Base-by-base conservation (phyloP, 371 early-diverging fungal species). In the Aphelidium insulamus region DNA sequence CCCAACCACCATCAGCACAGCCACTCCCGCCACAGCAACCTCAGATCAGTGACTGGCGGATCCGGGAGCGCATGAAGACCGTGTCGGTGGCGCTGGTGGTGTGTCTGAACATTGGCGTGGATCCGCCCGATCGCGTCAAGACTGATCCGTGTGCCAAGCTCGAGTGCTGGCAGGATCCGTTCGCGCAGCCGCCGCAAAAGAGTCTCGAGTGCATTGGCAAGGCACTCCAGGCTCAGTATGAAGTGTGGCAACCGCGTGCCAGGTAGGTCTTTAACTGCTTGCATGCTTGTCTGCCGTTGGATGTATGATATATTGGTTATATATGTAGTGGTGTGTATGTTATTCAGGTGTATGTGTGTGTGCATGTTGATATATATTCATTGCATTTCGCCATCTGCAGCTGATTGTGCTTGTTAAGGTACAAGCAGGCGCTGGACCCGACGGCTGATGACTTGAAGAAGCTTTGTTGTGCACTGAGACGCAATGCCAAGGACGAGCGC, bases 101-200 rank as follows among this genome's bases (percentile, higher is more conserved):
- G 17, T 95, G 97, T 50, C 60, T 95, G 21, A 88, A 90, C 53
- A 77, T 95, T 35, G 91, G 90, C n/a, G 73, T 81, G 15, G 81
- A 82, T 35, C 97, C 97, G 14, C 97, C 97, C 15, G 97, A 90
- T 52, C 45, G 83, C 21, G 75, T 82, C 34, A 78, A 77, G 38
- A 79, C 94, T 4, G 62, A 58, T 21, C 80, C 84, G 4, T 79
- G 83, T 32, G 86, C 94, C 0, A 80, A 77, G 41, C 52, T 91
- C 14, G 87, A 90, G 49, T 79, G 84, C 36, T 92, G 97, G 91
- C 69, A 83, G 18, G 94, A 95, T 44, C 92, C 95, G 0, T 70
- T 69, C 28, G 56, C 33, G 15, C 48, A 77, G 17, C 66, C 79
- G 12, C 69, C 78, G 4, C 64, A 66, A 21, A 80, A 77, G 38